These are phyloP conservation scores for Sambucus nigra DNA, from an alignment of 129 eudicot genomes.

Conservation along the genomic window DNA sequence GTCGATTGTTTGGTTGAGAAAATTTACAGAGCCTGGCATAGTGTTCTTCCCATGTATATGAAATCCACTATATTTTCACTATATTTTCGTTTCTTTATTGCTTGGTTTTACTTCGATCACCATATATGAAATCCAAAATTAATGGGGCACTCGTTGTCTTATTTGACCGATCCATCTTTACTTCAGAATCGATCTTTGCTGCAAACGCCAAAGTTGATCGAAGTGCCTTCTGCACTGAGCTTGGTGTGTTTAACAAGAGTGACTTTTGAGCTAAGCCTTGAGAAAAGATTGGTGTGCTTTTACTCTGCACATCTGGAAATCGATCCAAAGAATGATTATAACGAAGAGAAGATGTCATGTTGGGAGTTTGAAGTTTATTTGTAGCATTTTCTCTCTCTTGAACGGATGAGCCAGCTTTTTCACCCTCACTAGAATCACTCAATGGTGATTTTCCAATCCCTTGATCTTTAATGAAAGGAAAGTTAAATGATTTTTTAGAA, in stretches of 20 bases:
- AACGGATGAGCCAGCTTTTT: constrained; percentile 9
- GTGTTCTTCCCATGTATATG: too few species aligned
- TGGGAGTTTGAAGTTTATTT: not conserved
- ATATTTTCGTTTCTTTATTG: constrained; percentile 1
- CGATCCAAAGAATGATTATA: constrained; percentile 1
- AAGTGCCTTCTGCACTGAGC: constrained; percentile 47
- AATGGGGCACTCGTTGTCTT: constrained; percentile 10
- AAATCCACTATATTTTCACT: not conserved
- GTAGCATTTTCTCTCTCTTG: not conserved
- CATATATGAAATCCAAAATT: constrained; percentile 12
- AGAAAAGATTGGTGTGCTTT: not conserved
- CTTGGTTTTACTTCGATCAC: constrained; percentile 6
- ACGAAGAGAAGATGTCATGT: not conserved
- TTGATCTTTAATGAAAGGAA: constrained; percentile 7
- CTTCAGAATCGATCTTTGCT: constrained; percentile 37
- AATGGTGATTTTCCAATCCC: constrained; percentile 23
- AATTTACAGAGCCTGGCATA: too few species aligned
- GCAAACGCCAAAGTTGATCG: constrained; percentile 62
- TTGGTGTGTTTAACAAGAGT: constrained; percentile 29
- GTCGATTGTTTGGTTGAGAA: too few species aligned
- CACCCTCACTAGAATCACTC: constrained; percentile 11
- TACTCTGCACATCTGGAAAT: not conserved
- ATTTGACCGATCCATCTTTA: constrained; percentile 21
- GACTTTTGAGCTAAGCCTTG: constrained; percentile 26
- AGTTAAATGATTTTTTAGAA: constrained; percentile 5